phyloP scores from a whole-genome alignment of 176 grass and related monocot genomes.

The Oryza nivara region DNA sequence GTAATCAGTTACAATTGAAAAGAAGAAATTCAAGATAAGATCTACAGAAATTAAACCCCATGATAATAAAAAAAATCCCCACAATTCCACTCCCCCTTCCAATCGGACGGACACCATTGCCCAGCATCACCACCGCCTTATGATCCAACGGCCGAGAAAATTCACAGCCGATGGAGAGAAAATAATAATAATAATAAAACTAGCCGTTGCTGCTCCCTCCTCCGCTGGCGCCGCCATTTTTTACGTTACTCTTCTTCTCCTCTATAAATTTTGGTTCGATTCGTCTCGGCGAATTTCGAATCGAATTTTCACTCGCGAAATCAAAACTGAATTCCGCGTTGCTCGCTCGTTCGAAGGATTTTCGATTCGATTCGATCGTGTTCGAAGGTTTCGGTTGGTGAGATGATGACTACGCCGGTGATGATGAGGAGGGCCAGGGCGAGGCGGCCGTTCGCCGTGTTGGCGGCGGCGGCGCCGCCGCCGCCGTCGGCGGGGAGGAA shows the following conservation, averaged over 20 bases:
- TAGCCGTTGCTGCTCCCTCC: constrained; percentile 49
- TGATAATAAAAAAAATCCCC: background rate
- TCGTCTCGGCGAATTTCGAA: constrained; percentile 27
- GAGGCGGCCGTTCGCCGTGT: constrained; percentile 41
- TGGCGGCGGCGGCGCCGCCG: background rate
- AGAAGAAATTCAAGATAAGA: background rate
- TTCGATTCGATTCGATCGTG: background rate
- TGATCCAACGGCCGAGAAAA: constrained; percentile 33
- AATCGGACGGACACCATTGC: background rate
- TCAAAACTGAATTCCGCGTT: constrained; percentile 31
- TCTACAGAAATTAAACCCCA: background rate
- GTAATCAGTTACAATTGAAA: background rate
- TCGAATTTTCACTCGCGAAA: constrained; percentile 35
- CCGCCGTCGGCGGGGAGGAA: constrained; percentile 21
- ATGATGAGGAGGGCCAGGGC: constrained; percentile 35
- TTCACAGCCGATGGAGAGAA: background rate
- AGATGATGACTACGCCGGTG: constrained; percentile 31
- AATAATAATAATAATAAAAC: background rate
- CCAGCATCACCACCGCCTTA: background rate
- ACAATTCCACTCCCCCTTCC: background rate
- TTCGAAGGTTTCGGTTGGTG: background rate
- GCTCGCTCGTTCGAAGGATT: background rate
- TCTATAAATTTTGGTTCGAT: constrained; percentile 41
- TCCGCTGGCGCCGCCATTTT: constrained; percentile 6
- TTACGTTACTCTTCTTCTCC: background rate